Evolutionary conservation across 2,329 filamentous ascomycete species (phyloP), one percentile per base, ranked within the genome.

Genomic region (Scytalidium lignicola): DNA sequence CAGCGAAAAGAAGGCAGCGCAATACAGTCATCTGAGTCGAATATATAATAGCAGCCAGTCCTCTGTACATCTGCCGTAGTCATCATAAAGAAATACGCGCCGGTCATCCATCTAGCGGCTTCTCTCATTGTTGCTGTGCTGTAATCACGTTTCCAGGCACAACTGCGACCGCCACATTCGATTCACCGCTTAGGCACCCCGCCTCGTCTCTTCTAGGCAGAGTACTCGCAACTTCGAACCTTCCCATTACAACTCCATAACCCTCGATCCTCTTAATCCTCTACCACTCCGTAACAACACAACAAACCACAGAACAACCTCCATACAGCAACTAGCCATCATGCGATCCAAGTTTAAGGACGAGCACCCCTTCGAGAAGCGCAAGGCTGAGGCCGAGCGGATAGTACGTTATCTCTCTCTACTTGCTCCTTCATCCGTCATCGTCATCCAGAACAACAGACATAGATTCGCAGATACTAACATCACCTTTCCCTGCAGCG

Each of bases 341-440:
- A 96, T 96, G 90, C 88, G 91, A 70, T 95, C 90, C 80, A 97
- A 97, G 84, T 99, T 99, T 75, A 99, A 99, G 90, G 93, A 99
- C 85, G 93, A 97, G 83, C 93, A 97, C 73, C 90, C 90, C 64
- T 97, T 97, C 71, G 93, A 97, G 86, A 99, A 99, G 89, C 90
- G 93, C 78, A 96, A 97, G 89, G 93, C 93, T 59, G 93, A 99
- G 78, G 93, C 93, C 69, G 93, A 99, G 80, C 91, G 93, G 42
- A 64, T 64, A 47, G 62, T 64, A 53, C 55, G 62, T 59, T 22
- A 43, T 37, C 46, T 19, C 45, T 37, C 32, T 37, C 44, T 41
- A 39, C 45, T 23, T 39, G 43, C 40, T 44, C 32, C 12, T 37
- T 41, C 37, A 18, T 50, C 41, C 42, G 32, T 40, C 51, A 43